These are phyloP conservation scores for Myrica gale DNA, from an alignment of 306 rosid species.

Conservation along the genomic window DNA sequence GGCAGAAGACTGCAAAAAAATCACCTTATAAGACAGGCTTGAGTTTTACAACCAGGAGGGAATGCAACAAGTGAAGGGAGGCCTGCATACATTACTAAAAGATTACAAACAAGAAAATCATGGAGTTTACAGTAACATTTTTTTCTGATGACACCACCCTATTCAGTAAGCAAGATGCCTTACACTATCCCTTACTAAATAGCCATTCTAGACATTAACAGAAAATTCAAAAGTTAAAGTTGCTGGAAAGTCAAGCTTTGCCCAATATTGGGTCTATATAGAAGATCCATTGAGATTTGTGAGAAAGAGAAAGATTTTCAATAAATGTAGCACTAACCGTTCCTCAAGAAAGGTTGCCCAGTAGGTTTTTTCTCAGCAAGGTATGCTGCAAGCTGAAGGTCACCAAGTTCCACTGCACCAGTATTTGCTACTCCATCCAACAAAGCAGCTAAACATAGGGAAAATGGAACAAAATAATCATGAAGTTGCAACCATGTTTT, in stretches of 20 bases:
- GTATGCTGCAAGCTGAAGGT: constrained; percentile 57
- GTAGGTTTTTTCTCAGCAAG: constrained; percentile 78
- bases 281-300: constrained; percentile 3
- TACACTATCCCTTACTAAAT: neutral
- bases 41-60: constrained; percentile 57
- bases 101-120: constrained; percentile 17
- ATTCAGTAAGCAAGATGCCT: neutral
- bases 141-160: neutral
- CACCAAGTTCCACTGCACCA: constrained; percentile 76
- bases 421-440: constrained; percentile 63
- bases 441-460: constrained; percentile 49
- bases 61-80: constrained; percentile 75
- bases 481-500: constrained; percentile 2
- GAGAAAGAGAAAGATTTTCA: constrained; percentile 16
- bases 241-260: constrained; percentile 22
- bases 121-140: neutral
- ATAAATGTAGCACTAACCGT: constrained; percentile 49
- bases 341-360: constrained; percentile 71
- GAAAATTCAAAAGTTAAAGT: constrained; percentile 7
- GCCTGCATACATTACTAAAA: constrained; percentile 44
- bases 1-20: constrained; percentile 25
- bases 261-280: constrained; percentile 7
- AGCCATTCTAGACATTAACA: neutral
- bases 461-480: constrained; percentile 27
- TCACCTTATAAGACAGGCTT: constrained; percentile 73